A percentile compares a stretch with the other conserved stretches of the same genome.
These are phyloP conservation scores for Lachnellula cervina DNA, from an alignment of 2,329 filamentous ascomycete genomes.

Conservation along the genomic window DNA sequence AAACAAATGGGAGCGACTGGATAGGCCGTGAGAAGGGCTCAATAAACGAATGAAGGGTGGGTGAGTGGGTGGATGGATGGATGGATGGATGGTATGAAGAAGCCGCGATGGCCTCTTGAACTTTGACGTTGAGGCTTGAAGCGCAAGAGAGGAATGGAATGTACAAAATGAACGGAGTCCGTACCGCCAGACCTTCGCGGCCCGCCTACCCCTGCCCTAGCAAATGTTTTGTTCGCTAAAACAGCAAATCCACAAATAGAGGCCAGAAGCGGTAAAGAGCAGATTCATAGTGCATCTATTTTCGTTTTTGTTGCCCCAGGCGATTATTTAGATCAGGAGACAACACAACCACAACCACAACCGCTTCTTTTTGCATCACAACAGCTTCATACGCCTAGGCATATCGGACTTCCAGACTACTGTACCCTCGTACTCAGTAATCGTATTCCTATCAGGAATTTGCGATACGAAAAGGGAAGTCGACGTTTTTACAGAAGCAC, in stretches of 20 bases:
- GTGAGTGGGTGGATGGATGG: neutral
- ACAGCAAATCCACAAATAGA: neutral
- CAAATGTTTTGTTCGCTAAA: neutral
- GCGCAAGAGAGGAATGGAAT: neutral
- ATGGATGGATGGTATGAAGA: neutral
- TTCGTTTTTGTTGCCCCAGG: neutral
- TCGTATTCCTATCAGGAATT: too few species aligned
- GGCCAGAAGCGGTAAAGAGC: neutral
- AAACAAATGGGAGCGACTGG: conserved; percentile 11
- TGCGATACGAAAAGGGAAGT: too few species aligned
- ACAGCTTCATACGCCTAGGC: too few species aligned
- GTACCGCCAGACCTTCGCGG: neutral
- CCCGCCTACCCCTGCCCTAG: neutral
- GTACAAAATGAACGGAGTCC: too few species aligned
- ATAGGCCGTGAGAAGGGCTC: conserved; percentile 9
- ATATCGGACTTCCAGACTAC: too few species aligned
- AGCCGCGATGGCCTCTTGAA: neutral
- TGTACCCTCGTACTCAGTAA: too few species aligned
- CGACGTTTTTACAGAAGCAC: too few species aligned
- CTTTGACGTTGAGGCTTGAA: neutral
- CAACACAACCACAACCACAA: too few species aligned
- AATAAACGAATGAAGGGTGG: conserved; percentile 15
- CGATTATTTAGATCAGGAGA: neutral
- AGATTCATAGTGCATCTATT: neutral
- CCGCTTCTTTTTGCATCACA: too few species aligned